Evolutionary conservation across 176 grass and related monocot species (phyloP).

Genomic region (Triticum turgidum): DNA sequence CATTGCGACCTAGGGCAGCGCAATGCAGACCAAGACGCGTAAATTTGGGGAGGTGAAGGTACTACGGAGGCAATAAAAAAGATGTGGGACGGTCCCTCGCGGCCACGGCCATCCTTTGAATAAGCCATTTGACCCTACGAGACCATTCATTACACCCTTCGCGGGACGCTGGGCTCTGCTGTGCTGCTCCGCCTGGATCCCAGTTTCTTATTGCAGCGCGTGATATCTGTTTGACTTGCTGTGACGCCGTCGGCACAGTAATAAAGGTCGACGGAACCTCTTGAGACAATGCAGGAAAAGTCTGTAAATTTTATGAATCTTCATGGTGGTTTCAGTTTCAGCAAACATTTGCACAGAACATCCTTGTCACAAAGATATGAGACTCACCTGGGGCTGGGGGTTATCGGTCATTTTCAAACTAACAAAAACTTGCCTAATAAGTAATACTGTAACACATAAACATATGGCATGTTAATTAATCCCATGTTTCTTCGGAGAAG

Average conservation of each 20-base stretch:
- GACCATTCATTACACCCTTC: conserved; percentile 14
- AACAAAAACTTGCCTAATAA: background rate
- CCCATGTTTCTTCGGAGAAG: background rate
- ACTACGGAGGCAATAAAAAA: conserved; percentile 23
- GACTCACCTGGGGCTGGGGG: background rate
- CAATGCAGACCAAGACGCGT: conserved; percentile 15
- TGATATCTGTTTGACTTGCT: conserved; percentile 27
- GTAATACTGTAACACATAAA: background rate
- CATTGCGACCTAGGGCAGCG: background rate
- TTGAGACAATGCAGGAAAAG: background rate
- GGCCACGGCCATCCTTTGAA: conserved; percentile 29
- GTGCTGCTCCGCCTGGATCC: conserved; percentile 26
- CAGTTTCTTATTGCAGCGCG: conserved; percentile 9
- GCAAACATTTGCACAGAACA: background rate
- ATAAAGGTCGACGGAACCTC: background rate
- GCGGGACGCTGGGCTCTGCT: background rate
- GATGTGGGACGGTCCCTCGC: background rate
- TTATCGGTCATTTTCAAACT: conserved; percentile 24
- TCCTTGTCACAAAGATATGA: background rate
- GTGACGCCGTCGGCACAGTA: background rate
- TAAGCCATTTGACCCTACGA: conserved; percentile 25
- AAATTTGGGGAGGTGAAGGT: conserved; percentile 38
- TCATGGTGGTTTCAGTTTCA: background rate
- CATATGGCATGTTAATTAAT: background rate
- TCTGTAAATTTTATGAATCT: background rate